These are phyloP conservation scores for Emergomyces orientalis DNA, from an alignment of 2,329 filamentous ascomycete species.

Conservation along the genomic window DNA sequence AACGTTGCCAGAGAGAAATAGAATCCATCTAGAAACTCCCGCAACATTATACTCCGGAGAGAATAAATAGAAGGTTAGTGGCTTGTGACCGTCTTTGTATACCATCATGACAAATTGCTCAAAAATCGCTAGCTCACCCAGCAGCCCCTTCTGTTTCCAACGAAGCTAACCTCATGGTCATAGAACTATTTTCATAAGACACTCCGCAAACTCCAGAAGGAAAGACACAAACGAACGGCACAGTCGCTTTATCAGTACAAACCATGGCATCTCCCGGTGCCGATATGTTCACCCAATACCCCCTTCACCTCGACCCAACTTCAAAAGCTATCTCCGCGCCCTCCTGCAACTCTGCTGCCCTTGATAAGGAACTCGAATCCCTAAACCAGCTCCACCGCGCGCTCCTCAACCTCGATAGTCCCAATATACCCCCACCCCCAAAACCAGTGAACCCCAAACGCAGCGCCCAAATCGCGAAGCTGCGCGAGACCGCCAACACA, in stretches of 20 bases:
- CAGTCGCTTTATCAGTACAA: neutral
- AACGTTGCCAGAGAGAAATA: neutral
- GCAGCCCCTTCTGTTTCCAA: neutral
- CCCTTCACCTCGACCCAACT: slow-evolving; percentile 69
- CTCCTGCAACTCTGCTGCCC: slow-evolving; percentile 55
- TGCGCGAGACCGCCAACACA: slow-evolving; percentile 77
- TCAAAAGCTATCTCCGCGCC: slow-evolving; percentile 62
- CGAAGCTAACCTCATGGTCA: neutral
- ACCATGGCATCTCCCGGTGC: slow-evolving; percentile 6
- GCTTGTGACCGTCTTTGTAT: neutral
- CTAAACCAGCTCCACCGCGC: slow-evolving; percentile 70
- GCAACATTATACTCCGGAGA: neutral
- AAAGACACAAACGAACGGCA: neutral
- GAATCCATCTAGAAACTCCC: neutral
- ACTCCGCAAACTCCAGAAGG: neutral
- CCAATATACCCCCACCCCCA: slow-evolving; percentile 70
- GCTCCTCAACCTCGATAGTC: slow-evolving; percentile 56
- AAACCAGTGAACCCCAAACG: slow-evolving; percentile 90
- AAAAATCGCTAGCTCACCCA: neutral
- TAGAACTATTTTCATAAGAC: neutral
- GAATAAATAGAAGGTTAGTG: neutral
- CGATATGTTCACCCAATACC: slow-evolving; percentile 62
- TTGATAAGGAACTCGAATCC: slow-evolving; percentile 50
- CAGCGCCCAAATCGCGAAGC: slow-evolving; percentile 75
- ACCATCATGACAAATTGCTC: neutral